Percentiles rank a stretch among this genome's conserved stretches.
Evolutionary conservation across 176 grass and related monocot genomes (phyloP).

Genomic region (Oryza glaberrima): DNA sequence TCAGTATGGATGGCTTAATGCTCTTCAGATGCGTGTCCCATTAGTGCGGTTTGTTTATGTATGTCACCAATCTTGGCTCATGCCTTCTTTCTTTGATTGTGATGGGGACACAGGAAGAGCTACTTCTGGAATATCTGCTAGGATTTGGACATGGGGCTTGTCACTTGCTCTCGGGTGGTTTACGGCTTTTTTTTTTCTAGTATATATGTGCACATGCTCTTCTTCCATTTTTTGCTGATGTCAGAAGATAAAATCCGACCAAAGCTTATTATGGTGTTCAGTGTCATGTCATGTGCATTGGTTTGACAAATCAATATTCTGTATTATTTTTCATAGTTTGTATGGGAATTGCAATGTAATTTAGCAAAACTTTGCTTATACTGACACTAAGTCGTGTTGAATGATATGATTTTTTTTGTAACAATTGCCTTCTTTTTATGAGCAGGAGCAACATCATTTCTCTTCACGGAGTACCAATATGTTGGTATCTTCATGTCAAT

Average conservation of each 20-base stretch:
- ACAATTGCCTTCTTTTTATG: slow-evolving; percentile 34
- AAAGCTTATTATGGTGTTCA: not conserved
- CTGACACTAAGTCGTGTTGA: not conserved
- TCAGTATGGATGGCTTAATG: slow-evolving; percentile 9
- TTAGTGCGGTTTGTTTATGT: slow-evolving; percentile 24
- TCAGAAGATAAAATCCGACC: slow-evolving; percentile 8
- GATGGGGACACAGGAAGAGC: slow-evolving; percentile 6
- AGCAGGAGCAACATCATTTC: slow-evolving; percentile 68
- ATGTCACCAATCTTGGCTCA: slow-evolving; percentile 21
- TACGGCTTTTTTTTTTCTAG: not conserved
- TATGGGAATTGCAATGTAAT: not conserved
- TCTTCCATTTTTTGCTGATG: not conserved
- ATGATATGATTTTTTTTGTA: slow-evolving; percentile 20
- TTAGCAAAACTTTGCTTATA: not conserved
- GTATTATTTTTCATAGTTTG: not conserved
- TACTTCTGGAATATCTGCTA: slow-evolving; percentile 34
- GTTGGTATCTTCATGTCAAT: slow-evolving; percentile 63
- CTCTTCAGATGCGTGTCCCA: slow-evolving; percentile 17
- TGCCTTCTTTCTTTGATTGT: slow-evolving; percentile 28
- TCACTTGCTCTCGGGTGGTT: not conserved
- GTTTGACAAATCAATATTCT: not conserved
- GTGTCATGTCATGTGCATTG: too few species aligned
- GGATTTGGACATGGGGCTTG: slow-evolving; percentile 3
- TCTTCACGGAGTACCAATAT: slow-evolving; percentile 69
- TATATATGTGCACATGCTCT: too few species aligned